These are phyloP conservation scores for Apodospora peruviana DNA, from an alignment of 495 filamentous ascomycete genomes.

Conservation along the genomic window DNA sequence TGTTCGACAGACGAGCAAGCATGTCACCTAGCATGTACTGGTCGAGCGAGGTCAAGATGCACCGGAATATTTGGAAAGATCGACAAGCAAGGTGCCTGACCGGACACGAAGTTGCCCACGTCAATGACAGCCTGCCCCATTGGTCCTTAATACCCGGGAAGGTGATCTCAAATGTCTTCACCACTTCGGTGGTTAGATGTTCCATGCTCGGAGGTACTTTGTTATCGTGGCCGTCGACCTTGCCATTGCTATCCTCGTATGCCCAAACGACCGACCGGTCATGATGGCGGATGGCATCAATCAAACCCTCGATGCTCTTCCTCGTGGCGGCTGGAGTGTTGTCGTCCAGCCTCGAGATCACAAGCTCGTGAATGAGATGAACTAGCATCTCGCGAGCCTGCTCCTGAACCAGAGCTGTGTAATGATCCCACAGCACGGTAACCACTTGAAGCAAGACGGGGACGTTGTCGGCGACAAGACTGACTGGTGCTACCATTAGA, in stretches of 20 bases:
- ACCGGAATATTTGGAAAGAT: constrained; percentile 96
- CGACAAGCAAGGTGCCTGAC: constrained; percentile 94
- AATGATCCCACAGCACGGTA: constrained; percentile 93
- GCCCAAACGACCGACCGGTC: constrained; percentile 83
- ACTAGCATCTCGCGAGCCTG: constrained; percentile 97
- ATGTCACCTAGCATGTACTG: constrained; percentile 93
- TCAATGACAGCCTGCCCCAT: constrained; percentile 83
- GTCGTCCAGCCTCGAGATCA: constrained; percentile 85
- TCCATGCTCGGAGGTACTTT: constrained; percentile 87
- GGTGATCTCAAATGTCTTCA: constrained; percentile 76
- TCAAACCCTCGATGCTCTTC: constrained; percentile 74
- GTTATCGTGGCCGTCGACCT: constrained; percentile 62
- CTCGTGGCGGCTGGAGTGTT: constrained; percentile 59
- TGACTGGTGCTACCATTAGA: constrained; percentile 87
- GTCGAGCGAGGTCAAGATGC: constrained; percentile 82
- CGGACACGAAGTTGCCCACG: constrained; percentile 94
- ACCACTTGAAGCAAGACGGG: constrained; percentile 85
- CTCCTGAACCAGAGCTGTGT: constrained; percentile 90
- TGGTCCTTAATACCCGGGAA: constrained; percentile 85
- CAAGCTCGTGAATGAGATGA: constrained; percentile 92
- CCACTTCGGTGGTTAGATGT: constrained; percentile 68
- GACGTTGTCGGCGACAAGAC: constrained; percentile 68
- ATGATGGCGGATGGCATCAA: constrained; percentile 84
- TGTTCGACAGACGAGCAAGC: constrained; percentile 89
- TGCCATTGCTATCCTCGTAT: constrained; percentile 86